Evolutionary conservation across 768 basidiomycete species (phyloP).

Genomic region (Floccularia luteovirens): DNA sequence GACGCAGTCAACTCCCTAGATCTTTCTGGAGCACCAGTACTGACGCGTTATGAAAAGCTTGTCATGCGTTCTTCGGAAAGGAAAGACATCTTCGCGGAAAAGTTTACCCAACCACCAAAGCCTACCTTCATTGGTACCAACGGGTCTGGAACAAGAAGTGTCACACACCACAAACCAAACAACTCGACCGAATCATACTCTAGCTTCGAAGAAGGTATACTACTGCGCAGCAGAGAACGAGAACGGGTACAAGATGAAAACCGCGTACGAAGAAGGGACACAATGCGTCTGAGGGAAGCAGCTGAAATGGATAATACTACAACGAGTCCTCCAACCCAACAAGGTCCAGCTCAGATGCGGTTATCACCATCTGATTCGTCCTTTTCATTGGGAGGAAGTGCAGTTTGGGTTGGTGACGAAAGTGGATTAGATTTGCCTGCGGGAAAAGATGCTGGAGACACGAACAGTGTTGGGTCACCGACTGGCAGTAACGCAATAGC

Average conservation of each 20-base stretch:
- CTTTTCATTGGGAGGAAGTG: conserved; percentile 72
- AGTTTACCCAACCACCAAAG: conserved; percentile 41
- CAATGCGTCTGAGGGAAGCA: conserved; percentile 16
- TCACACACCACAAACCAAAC: conserved; percentile 35
- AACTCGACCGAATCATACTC: conserved; percentile 56
- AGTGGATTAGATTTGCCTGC: conserved; percentile 42
- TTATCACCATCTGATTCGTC: conserved; percentile 66
- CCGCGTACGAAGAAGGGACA: conserved; percentile 25
- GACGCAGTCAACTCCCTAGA: conserved; percentile 93
- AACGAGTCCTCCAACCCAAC: conserved; percentile 17
- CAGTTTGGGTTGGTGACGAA: conserved; percentile 82
- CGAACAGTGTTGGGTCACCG: conserved; percentile 31
- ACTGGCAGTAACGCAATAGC: conserved; percentile 30
- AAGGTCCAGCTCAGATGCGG: conserved; percentile 21
- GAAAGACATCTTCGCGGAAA: conserved; percentile 88
- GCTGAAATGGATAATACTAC: conserved; percentile 30
- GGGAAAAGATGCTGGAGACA: conserved; percentile 34
- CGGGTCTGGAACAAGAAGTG: conserved; percentile 16
- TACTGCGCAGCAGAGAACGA: conserved; percentile 33
- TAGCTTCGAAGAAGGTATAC: conserved; percentile 64
- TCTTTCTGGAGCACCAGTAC: conserved; percentile 63
- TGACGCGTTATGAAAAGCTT: conserved; percentile 79
- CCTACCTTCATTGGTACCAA: conserved; percentile 19
- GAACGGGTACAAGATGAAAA: conserved; percentile 22
- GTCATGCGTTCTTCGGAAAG: conserved; percentile 87